A percentile compares a stretch with the other conserved stretches of the same genome.
Evolutionary conservation across 2,329 filamentous ascomycete genomes (phyloP).

Genomic region (Phialophora tarda): DNA sequence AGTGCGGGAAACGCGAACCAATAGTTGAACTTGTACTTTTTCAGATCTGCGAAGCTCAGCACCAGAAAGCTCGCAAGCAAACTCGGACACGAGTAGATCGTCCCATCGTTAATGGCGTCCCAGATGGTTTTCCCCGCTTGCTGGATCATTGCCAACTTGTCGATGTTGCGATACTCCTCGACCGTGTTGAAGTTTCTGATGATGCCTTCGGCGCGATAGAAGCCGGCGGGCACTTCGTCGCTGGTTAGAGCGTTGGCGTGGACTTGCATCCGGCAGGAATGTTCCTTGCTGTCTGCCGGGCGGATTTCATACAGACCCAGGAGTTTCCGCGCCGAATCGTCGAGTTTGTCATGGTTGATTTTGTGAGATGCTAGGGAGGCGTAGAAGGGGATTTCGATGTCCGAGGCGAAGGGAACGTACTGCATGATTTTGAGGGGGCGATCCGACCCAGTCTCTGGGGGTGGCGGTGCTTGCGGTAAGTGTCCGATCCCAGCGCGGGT

Average conservation of each 20-base stretch:
- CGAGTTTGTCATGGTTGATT: conserved; percentile 95
- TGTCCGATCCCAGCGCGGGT: not conserved
- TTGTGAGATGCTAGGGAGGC: conserved; percentile 89
- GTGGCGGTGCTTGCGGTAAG: not conserved
- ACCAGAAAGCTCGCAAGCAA: conserved; percentile 86
- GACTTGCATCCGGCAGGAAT: conserved; percentile 88
- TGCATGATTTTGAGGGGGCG: conserved; percentile 55
- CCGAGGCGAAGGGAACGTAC: conserved; percentile 89
- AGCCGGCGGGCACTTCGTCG: conserved; percentile 74
- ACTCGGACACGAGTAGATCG: conserved; percentile 93
- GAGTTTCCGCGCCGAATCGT: conserved; percentile 86
- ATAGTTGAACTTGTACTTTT: conserved; percentile 97
- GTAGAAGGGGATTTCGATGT: conserved; percentile 96
- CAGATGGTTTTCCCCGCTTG: conserved; percentile 87
- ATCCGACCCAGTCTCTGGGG: not conserved
- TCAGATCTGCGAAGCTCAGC: conserved; percentile 91
- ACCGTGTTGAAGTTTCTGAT: conserved; percentile 97
- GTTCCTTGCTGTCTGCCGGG: conserved; percentile 69
- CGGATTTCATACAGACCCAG: conserved; percentile 89
- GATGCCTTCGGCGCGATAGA: conserved; percentile 85
- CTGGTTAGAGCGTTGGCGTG: conserved; percentile 83
- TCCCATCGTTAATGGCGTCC: conserved; percentile 96
- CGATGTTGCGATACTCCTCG: conserved; percentile 85
- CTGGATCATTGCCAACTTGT: conserved; percentile 78
- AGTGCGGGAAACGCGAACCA: conserved; percentile 96